Percentiles rank a stretch among this genome's conserved stretches.
phyloP scores from a whole-genome alignment of 345 rosid genomes.

The Syzygium aqueum region DNA sequence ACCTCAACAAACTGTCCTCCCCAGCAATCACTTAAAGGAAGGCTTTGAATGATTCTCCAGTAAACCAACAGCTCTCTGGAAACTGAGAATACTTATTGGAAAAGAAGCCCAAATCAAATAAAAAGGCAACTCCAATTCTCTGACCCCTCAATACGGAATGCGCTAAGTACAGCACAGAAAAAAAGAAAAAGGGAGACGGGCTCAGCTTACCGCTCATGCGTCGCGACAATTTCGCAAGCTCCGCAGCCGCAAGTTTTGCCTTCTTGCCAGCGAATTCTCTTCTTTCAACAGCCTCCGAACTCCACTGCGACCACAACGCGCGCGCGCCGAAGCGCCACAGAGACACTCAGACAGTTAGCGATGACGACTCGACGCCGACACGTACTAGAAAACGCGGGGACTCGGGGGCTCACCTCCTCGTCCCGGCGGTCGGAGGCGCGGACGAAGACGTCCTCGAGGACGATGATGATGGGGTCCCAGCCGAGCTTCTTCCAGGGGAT shows the following conservation, averaged over 20 bases:
- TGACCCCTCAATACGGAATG: neutral
- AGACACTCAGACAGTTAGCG: neutral
- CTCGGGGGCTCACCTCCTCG: slow-evolving; percentile 36
- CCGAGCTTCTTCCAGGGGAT: slow-evolving; percentile 83
- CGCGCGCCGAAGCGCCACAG: neutral
- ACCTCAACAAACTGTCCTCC: neutral
- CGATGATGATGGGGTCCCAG: slow-evolving; percentile 58
- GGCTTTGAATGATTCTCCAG: neutral
- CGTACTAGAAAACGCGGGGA: neutral
- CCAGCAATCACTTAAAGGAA: neutral
- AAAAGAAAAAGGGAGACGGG: neutral
- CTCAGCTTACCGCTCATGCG: slow-evolving; percentile 61
- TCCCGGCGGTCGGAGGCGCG: slow-evolving; percentile 64
- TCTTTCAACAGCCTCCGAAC: slow-evolving; percentile 60
- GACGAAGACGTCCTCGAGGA: slow-evolving; percentile 68
- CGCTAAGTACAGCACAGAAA: neutral
- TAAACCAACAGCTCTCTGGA: neutral
- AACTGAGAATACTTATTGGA: neutral
- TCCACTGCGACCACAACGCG: slow-evolving; percentile 41
- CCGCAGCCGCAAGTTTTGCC: slow-evolving; percentile 94
- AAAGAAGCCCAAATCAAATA: neutral
- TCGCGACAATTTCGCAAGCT: slow-evolving; percentile 69
- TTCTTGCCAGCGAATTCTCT: slow-evolving; percentile 84
- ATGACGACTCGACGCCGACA: neutral
- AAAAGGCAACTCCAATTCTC: neutral